These are phyloP conservation scores for Rhynchospora pubera DNA, from an alignment of 176 grass and related monocot genomes.

Conservation along the genomic window DNA sequence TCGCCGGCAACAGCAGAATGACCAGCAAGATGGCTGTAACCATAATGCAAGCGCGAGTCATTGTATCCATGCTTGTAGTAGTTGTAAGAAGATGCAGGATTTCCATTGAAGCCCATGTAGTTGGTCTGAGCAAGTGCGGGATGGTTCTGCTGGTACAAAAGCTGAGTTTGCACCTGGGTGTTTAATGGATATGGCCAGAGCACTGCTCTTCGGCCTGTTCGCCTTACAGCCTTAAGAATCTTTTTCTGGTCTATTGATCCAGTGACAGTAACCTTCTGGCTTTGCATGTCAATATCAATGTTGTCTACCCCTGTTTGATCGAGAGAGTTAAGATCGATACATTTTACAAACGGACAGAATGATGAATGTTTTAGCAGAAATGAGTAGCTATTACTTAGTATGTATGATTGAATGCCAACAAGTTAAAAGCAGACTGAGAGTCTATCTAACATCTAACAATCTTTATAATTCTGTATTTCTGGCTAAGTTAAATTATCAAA, in stretches of 20 bases:
- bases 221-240: slow-evolving; percentile 73
- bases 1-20: slow-evolving; percentile 37
- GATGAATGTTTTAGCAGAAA: background rate
- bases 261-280: slow-evolving; percentile 82
- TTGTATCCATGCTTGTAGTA: slow-evolving; percentile 90
- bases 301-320: slow-evolving; percentile 40
- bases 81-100: slow-evolving; percentile 61
- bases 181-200: slow-evolving; percentile 61
- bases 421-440: no score
- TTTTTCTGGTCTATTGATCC: slow-evolving; percentile 78
- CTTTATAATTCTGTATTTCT: no score
- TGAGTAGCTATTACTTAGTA: background rate
- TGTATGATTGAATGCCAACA: background rate
- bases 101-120: slow-evolving; percentile 1
- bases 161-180: slow-evolving; percentile 21
- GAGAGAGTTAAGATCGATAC: background rate
- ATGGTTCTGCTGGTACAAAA: slow-evolving; percentile 33
- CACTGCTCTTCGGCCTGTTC: slow-evolving; percentile 71
- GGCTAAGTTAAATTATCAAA: background rate
- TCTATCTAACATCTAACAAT: no score
- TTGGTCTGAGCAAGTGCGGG: slow-evolving; percentile 27
- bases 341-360: background rate
- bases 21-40: background rate
- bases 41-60: slow-evolving; percentile 47
- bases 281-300: slow-evolving; percentile 82